Base-by-base conservation (phyloP, 257 asterid genomes). In the Gentiana straminea region DNA sequence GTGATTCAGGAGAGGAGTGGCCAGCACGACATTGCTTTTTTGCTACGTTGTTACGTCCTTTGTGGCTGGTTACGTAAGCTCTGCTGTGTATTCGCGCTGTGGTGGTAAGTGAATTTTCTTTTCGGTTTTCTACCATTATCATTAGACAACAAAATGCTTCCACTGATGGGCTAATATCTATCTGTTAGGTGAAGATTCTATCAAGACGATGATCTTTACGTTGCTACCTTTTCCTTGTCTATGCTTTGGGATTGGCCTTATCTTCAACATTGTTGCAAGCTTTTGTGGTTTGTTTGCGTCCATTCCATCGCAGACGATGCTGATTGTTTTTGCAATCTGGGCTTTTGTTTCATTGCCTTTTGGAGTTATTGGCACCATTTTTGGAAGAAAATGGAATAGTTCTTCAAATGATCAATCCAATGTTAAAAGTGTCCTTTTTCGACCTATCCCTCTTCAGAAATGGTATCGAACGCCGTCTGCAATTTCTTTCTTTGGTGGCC, bases 371-470 rank as follows among this genome's bases (percentile, higher is more conserved):
- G 97, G 97, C 13, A 84, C 94, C 52, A 83, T 85, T 68, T 74
- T 82, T 54, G 95, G 95, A 68, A 79, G 88, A 81, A 88, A 85
- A 67, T 83, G 86, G 86, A 79, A 84, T 62, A 90, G 95, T 36
- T 71, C 85, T 3, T 94, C 93, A 48, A 81, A 45, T 10, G 43
- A 45, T 57, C 62, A 51, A 44, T 57, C 51, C 62, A 49, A 11
- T 4, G 34, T 51, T 6, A 57, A 44, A 41, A 33, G 37, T 15
- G 44, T 45, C 44, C 95, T 24, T 24, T 49, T 41, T 57, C 62
- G 62, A 24, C 51, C 62, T 7, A 57, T 57, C 38, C 62, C 62
- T 44, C 51, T 33, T 24, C 45, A 57, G 43, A 57, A 13, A 44
- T 57, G 45, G 45, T 57, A 41, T 51, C 52, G 5, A 12, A 57